Percentiles rank a stretch among this genome's conserved stretches.
phyloP scores from a whole-genome alignment of 495 filamentous ascomycete species.

The Hypoxylon crocopeplum region DNA sequence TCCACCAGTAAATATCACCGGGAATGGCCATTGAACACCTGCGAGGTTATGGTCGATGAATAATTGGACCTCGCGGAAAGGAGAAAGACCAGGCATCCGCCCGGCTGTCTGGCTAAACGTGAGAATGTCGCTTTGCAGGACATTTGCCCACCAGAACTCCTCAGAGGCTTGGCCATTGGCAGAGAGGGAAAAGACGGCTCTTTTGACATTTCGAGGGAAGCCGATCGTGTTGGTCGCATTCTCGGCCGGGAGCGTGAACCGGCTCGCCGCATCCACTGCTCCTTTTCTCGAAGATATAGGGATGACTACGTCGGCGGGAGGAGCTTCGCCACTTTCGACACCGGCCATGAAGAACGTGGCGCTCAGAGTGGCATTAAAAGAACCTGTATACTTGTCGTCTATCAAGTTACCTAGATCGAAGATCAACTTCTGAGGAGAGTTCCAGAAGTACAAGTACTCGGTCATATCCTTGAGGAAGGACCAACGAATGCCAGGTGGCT shows the following conservation, averaged over 20 bases:
- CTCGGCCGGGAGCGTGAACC: constrained; percentile 69
- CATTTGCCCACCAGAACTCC: constrained; percentile 91
- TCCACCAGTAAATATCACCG: constrained; percentile 86
- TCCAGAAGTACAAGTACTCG: constrained; percentile 73
- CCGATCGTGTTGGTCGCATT: constrained; percentile 65
- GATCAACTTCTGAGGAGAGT: constrained; percentile 72
- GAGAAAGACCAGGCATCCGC: constrained; percentile 70
- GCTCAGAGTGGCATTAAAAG: constrained; percentile 77
- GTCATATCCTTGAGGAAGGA: constrained; percentile 87
- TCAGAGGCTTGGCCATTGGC: constrained; percentile 79
- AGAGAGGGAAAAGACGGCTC: constrained; percentile 78
- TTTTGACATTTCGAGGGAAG: constrained; percentile 67
- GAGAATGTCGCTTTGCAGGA: constrained; percentile 63
- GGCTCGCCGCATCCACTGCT: constrained; percentile 62
- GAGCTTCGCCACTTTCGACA: constrained; percentile 45
- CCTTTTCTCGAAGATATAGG: constrained; percentile 72
- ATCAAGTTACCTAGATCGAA: constrained; percentile 85
- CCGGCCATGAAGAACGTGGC: constrained; percentile 71
- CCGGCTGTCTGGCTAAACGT: constrained; percentile 65
- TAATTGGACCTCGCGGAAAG: constrained; percentile 83
- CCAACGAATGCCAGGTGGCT: constrained; percentile 68
- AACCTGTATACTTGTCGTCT: constrained; percentile 76
- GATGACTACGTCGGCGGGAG: constrained; percentile 71
- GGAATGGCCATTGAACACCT: constrained; percentile 84
- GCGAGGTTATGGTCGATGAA: constrained; percentile 78